Evolutionary conservation across 176 grass and related monocot species (phyloP), one percentile per base, ranked within the genome.

Genomic region (Rhipidocladum racemiflorum): DNA sequence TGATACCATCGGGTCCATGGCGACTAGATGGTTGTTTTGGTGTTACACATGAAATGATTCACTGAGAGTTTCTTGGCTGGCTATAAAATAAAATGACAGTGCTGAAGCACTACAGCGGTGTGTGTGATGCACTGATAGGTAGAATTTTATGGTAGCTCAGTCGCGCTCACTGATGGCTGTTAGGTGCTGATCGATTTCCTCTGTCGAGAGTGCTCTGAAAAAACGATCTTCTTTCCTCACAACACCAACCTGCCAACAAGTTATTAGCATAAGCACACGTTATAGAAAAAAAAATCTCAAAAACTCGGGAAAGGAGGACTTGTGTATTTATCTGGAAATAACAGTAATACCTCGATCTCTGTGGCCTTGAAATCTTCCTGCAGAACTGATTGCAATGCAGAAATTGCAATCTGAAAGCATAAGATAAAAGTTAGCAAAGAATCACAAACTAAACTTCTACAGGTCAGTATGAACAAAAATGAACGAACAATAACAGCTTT

Each of bases 321-420:
- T 9, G 14, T 12, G 12, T 15, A 20, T 68, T 53, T 65, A 73
- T 74, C 6, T 56, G 13, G 30, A 42, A 89, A 80, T 42, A 23
- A 39, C n/a, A 77, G 9, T 32, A 56, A 53, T 88, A 91, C 92
- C 86, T 97, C 91, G 7, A 97, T 97, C 85, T 97, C 94, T 9
- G 91, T 97, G 51, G 91, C 94, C 84, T 97, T 97, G 78, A 93
- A 97, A 93, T 97, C 94, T 64, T 97, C 94, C 85, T 97, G 94
- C 25, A 97, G 81, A 70, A 97, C 94, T n/a, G 94, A 97, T 85
- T 97, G 94, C 91, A 97, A 81, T 29, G 94, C 91, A 81, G 94
- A 97, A 70, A 97, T 93, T 10, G 94, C 89, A 89, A 92, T 97
- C 94, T 93, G 61, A 36, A 70, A 70, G 20, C 40, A 55, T 57